Percentiles rank a stretch among this genome's conserved stretches.
These are phyloP conservation scores for Colletotrichum brevisporum DNA, from an alignment of 2,329 filamentous ascomycete genomes.

Conservation along the genomic window DNA sequence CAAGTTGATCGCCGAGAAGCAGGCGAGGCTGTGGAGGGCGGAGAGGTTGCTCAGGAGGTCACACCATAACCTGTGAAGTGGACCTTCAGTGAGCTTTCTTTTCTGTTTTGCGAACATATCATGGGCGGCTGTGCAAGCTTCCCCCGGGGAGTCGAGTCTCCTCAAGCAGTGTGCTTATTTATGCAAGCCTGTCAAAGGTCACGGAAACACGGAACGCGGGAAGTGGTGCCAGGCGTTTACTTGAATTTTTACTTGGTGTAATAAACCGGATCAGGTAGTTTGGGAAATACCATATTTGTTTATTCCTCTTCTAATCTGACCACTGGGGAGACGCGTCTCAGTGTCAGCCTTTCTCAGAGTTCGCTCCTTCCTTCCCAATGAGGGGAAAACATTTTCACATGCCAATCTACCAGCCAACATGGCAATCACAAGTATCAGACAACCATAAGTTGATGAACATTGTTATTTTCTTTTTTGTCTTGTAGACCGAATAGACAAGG, in stretches of 20 bases:
- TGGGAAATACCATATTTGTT: slow-evolving; percentile 24
- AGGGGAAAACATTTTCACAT: neutral
- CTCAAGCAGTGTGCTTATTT: too few species aligned
- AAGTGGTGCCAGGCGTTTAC: slow-evolving; percentile 17
- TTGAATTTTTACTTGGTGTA: neutral
- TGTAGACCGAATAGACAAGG: slow-evolving; percentile 41
- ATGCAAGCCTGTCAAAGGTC: neutral
- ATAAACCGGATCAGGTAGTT: neutral
- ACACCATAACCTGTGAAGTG: neutral
- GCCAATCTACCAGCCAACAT: neutral
- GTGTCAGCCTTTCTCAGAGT: neutral
- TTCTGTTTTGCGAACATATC: neutral
- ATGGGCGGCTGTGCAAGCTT: neutral
- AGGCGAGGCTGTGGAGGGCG: slow-evolving; percentile 58
- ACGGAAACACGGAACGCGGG: slow-evolving; percentile 7
- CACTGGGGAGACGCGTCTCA: neutral
- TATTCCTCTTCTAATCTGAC: neutral
- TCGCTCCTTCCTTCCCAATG: too few species aligned
- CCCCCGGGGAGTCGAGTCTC: neutral
- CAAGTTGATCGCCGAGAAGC: slow-evolving; percentile 51
- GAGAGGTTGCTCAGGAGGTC: slow-evolving; percentile 51
- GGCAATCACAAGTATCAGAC: neutral
- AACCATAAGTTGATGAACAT: slow-evolving; percentile 37
- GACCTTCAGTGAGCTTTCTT: neutral
- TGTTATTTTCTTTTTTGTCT: slow-evolving; percentile 42